A percentile compares a stretch with the other conserved stretches of the same genome.
These are phyloP conservation scores for Liquidambar formosana DNA, from an alignment of 164 flowering plant genomes.

Conservation along the genomic window DNA sequence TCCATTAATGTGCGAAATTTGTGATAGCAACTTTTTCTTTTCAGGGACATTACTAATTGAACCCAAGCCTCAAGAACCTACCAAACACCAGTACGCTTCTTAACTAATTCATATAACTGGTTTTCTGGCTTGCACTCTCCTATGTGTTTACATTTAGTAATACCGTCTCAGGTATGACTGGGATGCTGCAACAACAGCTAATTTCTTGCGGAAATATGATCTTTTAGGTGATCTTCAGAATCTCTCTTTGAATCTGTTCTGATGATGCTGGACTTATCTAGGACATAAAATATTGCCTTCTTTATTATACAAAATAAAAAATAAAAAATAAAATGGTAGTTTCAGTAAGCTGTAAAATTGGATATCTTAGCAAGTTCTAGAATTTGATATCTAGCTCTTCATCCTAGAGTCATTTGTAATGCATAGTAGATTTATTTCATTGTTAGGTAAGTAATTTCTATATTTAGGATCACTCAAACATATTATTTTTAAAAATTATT, in stretches of 20 bases:
- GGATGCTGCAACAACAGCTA: constrained; percentile 95
- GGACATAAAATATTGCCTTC: not conserved
- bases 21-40: not conserved
- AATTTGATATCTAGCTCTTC: too few relatives aligned
- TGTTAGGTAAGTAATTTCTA: too few relatives aligned
- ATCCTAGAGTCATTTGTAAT: too few relatives aligned
- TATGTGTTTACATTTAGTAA: constrained; percentile 1
- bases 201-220: constrained; percentile 84
- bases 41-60: constrained; percentile 88
- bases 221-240: constrained; percentile 49
- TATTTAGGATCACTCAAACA: too few relatives aligned
- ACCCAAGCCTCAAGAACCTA: constrained; percentile 99
- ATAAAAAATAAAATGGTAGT: too few relatives aligned
- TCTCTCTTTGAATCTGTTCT: not conserved
- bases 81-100: constrained; percentile 86
- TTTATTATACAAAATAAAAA: too few relatives aligned
- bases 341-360: too few relatives aligned
- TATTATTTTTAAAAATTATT: too few relatives aligned
- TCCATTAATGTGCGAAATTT: not conserved
- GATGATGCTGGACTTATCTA: not conserved
- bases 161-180: constrained; percentile 74
- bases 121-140: not conserved
- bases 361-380: too few relatives aligned
- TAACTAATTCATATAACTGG: not conserved
- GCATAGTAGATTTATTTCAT: too few relatives aligned